Conservation (phyloP, 192 early-diverging fungal species). For the Dissophora ornata region DNA sequence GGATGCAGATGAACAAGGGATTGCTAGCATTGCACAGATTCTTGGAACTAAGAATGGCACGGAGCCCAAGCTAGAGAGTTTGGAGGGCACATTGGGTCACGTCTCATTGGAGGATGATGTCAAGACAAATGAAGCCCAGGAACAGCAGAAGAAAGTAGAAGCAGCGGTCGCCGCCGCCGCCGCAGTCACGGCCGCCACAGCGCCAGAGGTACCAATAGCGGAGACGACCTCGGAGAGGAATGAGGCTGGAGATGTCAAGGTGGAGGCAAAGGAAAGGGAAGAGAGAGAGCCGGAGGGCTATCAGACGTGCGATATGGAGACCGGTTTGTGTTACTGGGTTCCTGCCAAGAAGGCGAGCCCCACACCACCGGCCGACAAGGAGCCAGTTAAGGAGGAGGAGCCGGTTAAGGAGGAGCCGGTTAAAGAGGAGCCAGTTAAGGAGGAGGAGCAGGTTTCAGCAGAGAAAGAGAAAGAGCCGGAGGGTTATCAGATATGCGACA, state of each 20-base stretch:
- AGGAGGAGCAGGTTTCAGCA: not conserved
- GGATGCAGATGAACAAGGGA: conserved; percentile 35
- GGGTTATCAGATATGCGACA: conserved; percentile 45
- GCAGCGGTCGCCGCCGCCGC: too few species aligned
- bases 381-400: too few species aligned
- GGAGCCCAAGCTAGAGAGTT: too few species aligned
- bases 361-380: too few species aligned
- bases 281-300: conserved; percentile 36
- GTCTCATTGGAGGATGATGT: conserved; percentile 8
- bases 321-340: conserved; percentile 43
- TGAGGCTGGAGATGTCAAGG: too few species aligned
- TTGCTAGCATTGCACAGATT: not conserved
- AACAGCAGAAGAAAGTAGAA: too few species aligned
- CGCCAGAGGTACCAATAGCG: not conserved
- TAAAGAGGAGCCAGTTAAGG: too few species aligned
- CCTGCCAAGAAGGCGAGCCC: conserved; percentile 28
- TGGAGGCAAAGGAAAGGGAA: not conserved
- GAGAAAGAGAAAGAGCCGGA: conserved; percentile 21
- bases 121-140: not conserved
- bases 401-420: too few species aligned
- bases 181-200: not conserved
- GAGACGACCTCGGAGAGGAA: not conserved
- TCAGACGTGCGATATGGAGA: conserved; percentile 38
- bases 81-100: too few species aligned
- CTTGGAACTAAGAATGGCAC: not conserved